Evolutionary conservation across 1,139 yeast genomes (phyloP).

Genomic region (Suhomyces panamericanus): DNA sequence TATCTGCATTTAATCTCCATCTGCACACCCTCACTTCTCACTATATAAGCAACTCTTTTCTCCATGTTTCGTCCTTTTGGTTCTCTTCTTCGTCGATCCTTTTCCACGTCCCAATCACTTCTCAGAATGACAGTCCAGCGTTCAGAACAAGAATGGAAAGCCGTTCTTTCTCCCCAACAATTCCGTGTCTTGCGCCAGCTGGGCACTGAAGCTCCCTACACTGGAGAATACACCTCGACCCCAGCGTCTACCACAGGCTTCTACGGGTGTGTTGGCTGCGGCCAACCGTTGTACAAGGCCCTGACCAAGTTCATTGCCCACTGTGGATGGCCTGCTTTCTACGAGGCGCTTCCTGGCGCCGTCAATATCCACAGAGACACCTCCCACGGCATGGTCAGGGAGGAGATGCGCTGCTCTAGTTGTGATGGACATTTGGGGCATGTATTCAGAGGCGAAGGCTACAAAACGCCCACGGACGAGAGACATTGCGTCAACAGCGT

Average conservation of each 20-base stretch:
- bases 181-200: conserved; percentile 74
- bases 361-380: conserved; percentile 60
- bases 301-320: conserved; percentile 82
- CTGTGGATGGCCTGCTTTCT: conserved; percentile 99
- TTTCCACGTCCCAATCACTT: background rate
- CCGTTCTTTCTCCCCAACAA: conserved; percentile 73
- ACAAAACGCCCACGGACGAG: conserved; percentile 81
- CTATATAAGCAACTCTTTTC: background rate
- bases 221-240: conserved; percentile 65
- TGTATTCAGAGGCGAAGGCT: conserved; percentile 94
- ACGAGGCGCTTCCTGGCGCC: conserved; percentile 82
- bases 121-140: conserved; percentile 26
- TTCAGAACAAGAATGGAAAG: conserved; percentile 76
- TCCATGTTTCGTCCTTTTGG: background rate
- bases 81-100: background rate
- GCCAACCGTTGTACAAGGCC: conserved; percentile 73
- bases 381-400: conserved; percentile 73
- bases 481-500: conserved; percentile 94
- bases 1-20: too few relatives aligned
- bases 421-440: conserved; percentile 97
- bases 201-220: conserved; percentile 81
- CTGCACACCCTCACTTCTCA: background rate
- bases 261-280: conserved; percentile 85
- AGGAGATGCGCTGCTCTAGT: conserved; percentile 82
- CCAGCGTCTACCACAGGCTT: conserved; percentile 53